phyloP scores from a whole-genome alignment of 2,329 filamentous ascomycete species.

The Arthrobotrys conoides region DNA sequence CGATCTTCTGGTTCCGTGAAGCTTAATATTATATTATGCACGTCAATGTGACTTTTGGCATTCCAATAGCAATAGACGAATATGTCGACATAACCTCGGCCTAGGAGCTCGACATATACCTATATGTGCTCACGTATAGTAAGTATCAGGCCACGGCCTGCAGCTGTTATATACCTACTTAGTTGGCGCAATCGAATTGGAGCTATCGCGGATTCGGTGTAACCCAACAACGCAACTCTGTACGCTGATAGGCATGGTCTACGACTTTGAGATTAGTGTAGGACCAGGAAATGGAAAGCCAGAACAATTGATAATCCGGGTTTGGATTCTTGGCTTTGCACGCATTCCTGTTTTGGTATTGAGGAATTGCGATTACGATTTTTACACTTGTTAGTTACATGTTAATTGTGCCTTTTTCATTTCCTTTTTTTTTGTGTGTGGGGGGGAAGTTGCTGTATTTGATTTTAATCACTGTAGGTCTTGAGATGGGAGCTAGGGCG shows the following conservation, averaged over 20 bases:
- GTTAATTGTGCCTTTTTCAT: background rate
- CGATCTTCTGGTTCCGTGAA: slow-evolving; percentile 19
- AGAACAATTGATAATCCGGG: slow-evolving; percentile 10
- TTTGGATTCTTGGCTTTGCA: slow-evolving; percentile 1
- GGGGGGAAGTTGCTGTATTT: too few relatives aligned
- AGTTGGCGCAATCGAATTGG: too few relatives aligned
- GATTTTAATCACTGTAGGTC: background rate
- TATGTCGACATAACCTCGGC: background rate
- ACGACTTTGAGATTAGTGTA: too few relatives aligned
- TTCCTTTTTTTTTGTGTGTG: slow-evolving; percentile 3
- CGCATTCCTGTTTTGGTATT: slow-evolving; percentile 50
- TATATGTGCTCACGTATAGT: background rate
- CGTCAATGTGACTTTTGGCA: background rate
- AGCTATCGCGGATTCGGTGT: slow-evolving; percentile 16
- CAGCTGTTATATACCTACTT: too few relatives aligned
- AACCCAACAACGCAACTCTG: slow-evolving; percentile 31
- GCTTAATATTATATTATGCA: slow-evolving; percentile 18
- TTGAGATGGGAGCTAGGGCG: background rate
- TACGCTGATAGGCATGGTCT: slow-evolving; percentile 29
- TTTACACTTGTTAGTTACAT: background rate
- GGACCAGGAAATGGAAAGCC: slow-evolving; percentile 16
- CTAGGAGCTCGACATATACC: background rate
- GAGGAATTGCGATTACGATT: slow-evolving; percentile 17
- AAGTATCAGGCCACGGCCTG: background rate
- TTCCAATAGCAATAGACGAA: background rate